Evolutionary conservation across 1,284 basidiomycete genomes (phyloP).

Genomic region (Termitomyces sp.): DNA sequence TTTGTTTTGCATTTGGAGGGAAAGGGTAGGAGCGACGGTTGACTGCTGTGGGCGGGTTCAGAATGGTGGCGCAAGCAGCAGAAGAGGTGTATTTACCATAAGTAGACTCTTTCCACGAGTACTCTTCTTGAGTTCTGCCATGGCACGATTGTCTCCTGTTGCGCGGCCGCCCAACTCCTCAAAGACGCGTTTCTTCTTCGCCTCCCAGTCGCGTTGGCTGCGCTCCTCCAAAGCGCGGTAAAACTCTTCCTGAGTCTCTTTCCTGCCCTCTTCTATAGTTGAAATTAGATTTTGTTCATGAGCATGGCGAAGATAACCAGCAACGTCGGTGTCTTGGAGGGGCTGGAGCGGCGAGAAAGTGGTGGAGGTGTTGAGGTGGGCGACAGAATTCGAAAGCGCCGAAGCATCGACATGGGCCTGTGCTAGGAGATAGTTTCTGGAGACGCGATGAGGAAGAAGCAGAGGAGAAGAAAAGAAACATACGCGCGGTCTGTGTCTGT

Average conservation of each 20-base stretch:
- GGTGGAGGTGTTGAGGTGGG: conserved; percentile 76
- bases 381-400: conserved; percentile 73
- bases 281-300: conserved; percentile 94
- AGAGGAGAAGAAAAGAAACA: conserved; percentile 25
- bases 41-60: conserved; percentile 27
- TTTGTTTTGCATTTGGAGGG: conserved; percentile 81
- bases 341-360: conserved; percentile 88
- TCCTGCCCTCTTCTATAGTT: conserved; percentile 86
- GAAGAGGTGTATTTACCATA: conserved; percentile 34
- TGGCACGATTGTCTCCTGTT: conserved; percentile 45
- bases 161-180: conserved; percentile 80
- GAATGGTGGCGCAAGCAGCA: neutral
- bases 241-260: conserved; percentile 83
- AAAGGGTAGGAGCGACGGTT: conserved; percentile 50
- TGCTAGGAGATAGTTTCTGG: conserved; percentile 79
- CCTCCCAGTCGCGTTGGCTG: conserved; percentile 82
- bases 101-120: conserved; percentile 51
- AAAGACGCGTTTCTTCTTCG: conserved; percentile 83
- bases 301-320: conserved; percentile 83
- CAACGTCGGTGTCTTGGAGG: conserved; percentile 86
- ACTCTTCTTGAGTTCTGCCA: conserved; percentile 57
- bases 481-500: conserved; percentile 72
- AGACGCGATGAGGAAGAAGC: neutral
- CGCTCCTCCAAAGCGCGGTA: conserved; percentile 76
- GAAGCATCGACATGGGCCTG: conserved; percentile 88